Evolutionary conservation across 148 eudicot genomes (phyloP).

Genomic region (Bassia scoparia): DNA sequence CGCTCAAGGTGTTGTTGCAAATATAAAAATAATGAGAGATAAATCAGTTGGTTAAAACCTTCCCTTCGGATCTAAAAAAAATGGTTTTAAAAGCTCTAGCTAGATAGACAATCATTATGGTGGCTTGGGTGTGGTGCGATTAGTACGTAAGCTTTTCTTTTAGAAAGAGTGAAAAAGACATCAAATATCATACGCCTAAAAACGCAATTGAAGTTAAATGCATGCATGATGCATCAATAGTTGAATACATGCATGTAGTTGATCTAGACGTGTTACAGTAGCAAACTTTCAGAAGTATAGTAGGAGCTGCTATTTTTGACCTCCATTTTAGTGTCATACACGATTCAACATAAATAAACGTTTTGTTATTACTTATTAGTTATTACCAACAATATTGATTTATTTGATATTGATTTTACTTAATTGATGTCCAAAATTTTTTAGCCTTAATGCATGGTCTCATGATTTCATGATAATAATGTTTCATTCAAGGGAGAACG

Average conservation of each 20-base stretch:
- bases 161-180: not conserved
- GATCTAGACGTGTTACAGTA: constrained; percentile 11
- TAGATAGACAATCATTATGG: too few species aligned
- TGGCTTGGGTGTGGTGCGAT: too few species aligned
- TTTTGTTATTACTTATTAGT: too few species aligned
- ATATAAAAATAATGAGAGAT: too few species aligned
- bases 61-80: too few species aligned
- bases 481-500: not conserved
- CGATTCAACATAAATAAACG: not conserved
- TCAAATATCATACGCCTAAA: not conserved
- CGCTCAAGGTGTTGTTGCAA: too few species aligned
- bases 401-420: not conserved
- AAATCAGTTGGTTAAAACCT: too few species aligned
- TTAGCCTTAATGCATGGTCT: not conserved
- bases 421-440: not conserved
- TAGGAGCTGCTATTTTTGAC: constrained; percentile 10
- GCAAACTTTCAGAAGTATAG: constrained; percentile 1
- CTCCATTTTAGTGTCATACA: not conserved
- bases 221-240: too few species aligned
- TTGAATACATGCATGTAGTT: too few species aligned
- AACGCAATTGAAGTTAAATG: not conserved
- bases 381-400: too few species aligned
- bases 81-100: too few species aligned
- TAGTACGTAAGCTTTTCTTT: not conserved
- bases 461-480: not conserved